These are phyloP conservation scores for Phyllostachys edulis DNA, from an alignment of 176 grass and related monocot species.

Conservation along the genomic window DNA sequence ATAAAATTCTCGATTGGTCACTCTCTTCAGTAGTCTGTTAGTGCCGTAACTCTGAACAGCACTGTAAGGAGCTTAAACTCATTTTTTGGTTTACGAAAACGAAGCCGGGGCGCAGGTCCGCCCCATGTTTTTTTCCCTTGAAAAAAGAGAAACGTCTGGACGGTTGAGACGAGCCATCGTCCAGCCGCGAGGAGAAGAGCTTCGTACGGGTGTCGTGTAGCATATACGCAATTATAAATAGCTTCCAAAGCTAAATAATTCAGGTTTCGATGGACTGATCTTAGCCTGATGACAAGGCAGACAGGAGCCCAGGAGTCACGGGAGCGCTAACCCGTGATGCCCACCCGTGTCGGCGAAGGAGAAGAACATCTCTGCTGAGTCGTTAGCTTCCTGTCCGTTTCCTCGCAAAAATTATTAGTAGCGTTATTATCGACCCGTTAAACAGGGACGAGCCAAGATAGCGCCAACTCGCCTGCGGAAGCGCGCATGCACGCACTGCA, in stretches of 20 bases:
- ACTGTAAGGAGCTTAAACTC: not conserved
- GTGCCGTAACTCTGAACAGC: not conserved
- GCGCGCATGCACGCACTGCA: not conserved
- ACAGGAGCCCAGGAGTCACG: constrained; percentile 65
- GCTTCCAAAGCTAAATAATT: constrained; percentile 32
- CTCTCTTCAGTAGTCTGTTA: not conserved
- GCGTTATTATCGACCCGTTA: not conserved
- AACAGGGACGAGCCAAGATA: not conserved
- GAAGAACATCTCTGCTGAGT: not conserved
- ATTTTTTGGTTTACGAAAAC: not conserved
- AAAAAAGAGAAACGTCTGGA: not conserved
- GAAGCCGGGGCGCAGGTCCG: not conserved
- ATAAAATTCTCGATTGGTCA: not conserved
- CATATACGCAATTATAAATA: not conserved
- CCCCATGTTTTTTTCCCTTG: no score
- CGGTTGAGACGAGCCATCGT: not conserved
- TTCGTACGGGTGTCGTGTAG: not conserved
- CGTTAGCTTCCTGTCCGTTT: not conserved
- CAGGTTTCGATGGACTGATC: not conserved
- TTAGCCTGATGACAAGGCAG: constrained; percentile 41
- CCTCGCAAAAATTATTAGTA: not conserved
- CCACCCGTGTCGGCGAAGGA: constrained; percentile 8
- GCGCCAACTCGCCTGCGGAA: not conserved
- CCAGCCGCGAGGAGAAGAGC: not conserved
- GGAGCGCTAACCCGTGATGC: constrained; percentile 41